Base-by-base conservation (phyloP, 2,329 filamentous ascomycete species). In the Akanthomyces muscarius region DNA sequence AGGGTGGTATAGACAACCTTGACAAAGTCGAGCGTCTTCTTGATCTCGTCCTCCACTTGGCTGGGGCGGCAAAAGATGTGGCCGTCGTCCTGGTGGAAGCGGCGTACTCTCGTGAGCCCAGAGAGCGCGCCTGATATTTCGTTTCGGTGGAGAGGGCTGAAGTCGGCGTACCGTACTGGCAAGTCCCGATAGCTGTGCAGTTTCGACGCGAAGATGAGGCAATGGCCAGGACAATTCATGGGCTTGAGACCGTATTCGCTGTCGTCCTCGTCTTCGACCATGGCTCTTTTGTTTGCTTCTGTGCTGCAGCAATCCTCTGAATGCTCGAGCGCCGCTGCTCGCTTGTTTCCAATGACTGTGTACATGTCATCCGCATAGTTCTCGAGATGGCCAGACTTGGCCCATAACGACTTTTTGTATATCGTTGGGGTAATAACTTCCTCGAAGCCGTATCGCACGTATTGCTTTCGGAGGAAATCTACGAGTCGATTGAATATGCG, bases 301-400 rank as follows among this genome's bases (percentile, higher is more conserved):
- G 55, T 44, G 3, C 64, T 28, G 30, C 63, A 64, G 41, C 63
- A 64, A 10, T 54, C 44, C 5, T 53, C 41, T 23, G 51, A 25
- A 23, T 63, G 25, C 18, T 45, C 54, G 5, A 52, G 18, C 4
- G 53, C 33, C 6, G 51, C 51, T 4, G 60, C 54, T 11, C 54
- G 57, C 69, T 66, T 78, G 71, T 68, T 82, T 53, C 86, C 84
- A 13, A 80, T 86, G 33, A 96, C 92, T 61, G 89, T 88, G 75
- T 93, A 96, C 92, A 96, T 96, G 71, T 96, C 91, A 70, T 96
- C 89, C 64, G 90, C 88, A 77, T 96, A 96, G 73, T 96, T 96
- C 62, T 94, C 88, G 81, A 93, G 87, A 68, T 96, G 92, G 2
- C 92, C 92, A 0, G 91, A 95, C 68, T 87, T 88, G 70, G 90